Base-by-base conservation (phyloP, 306 rosid species). In the Rosa rugosa region DNA sequence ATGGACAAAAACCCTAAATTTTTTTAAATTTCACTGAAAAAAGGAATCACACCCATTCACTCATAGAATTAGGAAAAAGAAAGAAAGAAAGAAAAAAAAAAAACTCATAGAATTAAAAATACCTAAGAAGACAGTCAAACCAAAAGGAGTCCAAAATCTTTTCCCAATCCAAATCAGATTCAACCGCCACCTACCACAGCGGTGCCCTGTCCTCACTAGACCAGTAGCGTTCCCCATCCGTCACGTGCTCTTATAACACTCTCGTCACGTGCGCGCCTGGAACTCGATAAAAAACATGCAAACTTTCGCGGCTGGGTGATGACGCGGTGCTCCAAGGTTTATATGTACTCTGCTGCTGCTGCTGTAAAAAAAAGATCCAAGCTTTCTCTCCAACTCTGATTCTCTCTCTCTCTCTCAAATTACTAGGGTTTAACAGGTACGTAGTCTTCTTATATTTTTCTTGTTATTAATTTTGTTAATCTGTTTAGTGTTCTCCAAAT, bases 361-460 rank as follows among this genome's bases (percentile, higher is more conserved):
- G 71, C 71, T 75, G 38, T 60, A 27, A 27, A 27, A 27, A 36
- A 49, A 74, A 74, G 70, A 75, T 75, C 70, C 57, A 14, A 42
- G 27, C 27, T 42, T 75, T 66, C n/a, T n/a, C n/a, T n/a, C n/a
- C n/a, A n/a, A n/a, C n/a, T n/a, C 17, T 68, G 31, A 8, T 8
- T 54, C 77, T n/a, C n/a, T n/a, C n/a, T n/a, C n/a, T 44, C 44
- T n/a, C n/a, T 8, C 25, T 25, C 69, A 59, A 40, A 4, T 27
- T 22, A 2, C 5, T 18, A 27, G 71, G 79, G 34, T 75, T 75
- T 63, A 10, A 31, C 34, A 38, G 38, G 79, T 27, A 1, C 31
- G 31, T 27, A 27, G 31, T 27, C 31, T 27, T 27, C 31, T 27
- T 27, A 27, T 27, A 27, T 2, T 31, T 31, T 31, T 31, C 36